Base-by-base conservation (phyloP, 805 yeast species). In the Torulaspora maleeae region DNA sequence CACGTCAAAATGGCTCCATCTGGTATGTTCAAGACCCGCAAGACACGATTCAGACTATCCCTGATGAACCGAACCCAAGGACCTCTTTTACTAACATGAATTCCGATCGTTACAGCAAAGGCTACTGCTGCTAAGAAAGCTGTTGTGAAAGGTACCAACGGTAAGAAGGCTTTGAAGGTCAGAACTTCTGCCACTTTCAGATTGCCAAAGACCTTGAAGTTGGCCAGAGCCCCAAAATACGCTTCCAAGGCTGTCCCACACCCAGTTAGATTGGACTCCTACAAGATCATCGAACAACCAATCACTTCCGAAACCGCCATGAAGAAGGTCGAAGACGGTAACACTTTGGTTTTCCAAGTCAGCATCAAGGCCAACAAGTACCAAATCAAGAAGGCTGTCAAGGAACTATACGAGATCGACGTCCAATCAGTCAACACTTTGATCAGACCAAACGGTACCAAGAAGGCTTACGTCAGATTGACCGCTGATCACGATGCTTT, bases 401-500 rank as follows among this genome's bases (percentile, higher is more conserved):
- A 93, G 83, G 95, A 89, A 78, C 82, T 93, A 71, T 93, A 91
- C 83, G 90, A 86, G 71, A 98, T 91, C 69, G 98, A 93, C 62
- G 93, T 86, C 64, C 78, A 75, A 68, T 79, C 86, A 76, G 89
- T 93, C 71, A 90, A 93, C 91, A 93, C 99, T 65, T 81, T 93
- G 74, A 78, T 93, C 70, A 88, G 95, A 80, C 97, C 99, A 74
- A 90, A 93, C 77, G 99, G 99, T 76, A 86, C 97, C 80, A 93
- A 93, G 88, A 93, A 93, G 84, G 99, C 99, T 72, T 93, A 85
- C 83, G 91, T 93, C 73, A 88, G 95, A 81, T 86, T 93, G 74
- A 88, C 98, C 71, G 91, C 96, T 73, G 99, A 93, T 77, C 86
- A 83, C 82, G 99, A 93, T 79, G 98, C 98, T 75, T 86, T 93